phyloP scores from a whole-genome alignment of 345 rosid genomes.

The Acer yangbiense region DNA sequence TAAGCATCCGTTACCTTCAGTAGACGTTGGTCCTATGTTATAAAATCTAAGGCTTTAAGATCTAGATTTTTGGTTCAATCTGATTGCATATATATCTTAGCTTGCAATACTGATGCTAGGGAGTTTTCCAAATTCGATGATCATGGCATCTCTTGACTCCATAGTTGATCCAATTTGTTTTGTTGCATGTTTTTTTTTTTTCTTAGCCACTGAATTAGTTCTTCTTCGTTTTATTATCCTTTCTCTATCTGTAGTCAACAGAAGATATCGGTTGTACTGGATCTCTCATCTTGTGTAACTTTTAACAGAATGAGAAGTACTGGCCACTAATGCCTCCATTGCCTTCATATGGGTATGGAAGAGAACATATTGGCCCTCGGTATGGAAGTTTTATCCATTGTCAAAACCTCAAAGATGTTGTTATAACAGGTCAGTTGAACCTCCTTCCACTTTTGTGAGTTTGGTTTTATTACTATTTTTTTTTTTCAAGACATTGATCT shows the following conservation, averaged over 20 bases:
- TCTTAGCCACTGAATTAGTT: neutral
- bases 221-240: neutral
- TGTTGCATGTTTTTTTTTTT: neutral
- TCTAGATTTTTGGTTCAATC: neutral
- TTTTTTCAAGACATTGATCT: neutral
- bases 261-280: neutral
- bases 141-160: neutral
- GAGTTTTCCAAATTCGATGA: neutral
- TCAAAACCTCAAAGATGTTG: constrained; percentile 65
- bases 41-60: neutral
- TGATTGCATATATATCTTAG: neutral
- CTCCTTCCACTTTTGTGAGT: neutral
- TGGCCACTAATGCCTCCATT: constrained; percentile 67
- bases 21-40: neutral
- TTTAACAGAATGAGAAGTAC: constrained; percentile 51
- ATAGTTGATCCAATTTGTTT: neutral
- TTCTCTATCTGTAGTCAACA: neutral
- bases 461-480: neutral
- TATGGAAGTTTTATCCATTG: constrained; percentile 68
- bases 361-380: constrained; percentile 71
- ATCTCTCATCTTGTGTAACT: neutral
- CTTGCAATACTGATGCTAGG: neutral
- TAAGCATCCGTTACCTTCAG: neutral
- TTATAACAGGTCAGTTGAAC: constrained; percentile 47
- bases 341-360: constrained; percentile 69